Conservation (phyloP, 495 filamentous ascomycete species). For the Talaromyces adpressus region DNA sequence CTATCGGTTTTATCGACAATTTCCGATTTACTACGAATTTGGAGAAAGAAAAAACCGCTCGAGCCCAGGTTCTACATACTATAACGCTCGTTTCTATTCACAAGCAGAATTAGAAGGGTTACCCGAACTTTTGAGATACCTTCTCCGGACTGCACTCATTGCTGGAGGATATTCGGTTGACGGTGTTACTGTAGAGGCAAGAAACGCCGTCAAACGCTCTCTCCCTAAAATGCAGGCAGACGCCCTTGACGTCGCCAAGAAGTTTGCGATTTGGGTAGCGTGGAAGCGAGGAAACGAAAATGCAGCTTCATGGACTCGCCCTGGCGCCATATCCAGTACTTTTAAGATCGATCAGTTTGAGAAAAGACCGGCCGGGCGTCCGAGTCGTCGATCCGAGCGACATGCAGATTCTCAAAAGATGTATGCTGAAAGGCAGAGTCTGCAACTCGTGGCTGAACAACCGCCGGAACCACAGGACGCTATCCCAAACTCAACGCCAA, state of each 20-base stretch:
- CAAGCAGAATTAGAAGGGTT: constrained; percentile 64
- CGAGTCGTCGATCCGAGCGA: constrained; percentile 40
- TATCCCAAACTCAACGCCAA: background rate
- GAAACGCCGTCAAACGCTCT: constrained; percentile 54
- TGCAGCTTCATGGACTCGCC: constrained; percentile 58
- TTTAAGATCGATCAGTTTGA: constrained; percentile 34
- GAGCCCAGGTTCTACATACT: constrained; percentile 32
- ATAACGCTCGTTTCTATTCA: constrained; percentile 60
- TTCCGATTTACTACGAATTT: constrained; percentile 53
- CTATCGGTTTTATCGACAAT: constrained; percentile 44
- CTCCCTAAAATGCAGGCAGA: constrained; percentile 60
- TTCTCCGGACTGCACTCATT: constrained; percentile 63
- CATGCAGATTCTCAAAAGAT: constrained; percentile 36
- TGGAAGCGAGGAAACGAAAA: constrained; percentile 70
- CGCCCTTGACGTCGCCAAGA: constrained; percentile 52
- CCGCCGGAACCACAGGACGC: constrained; percentile 10
- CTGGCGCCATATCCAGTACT: constrained; percentile 39
- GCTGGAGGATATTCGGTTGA: constrained; percentile 55
- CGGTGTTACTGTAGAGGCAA: constrained; percentile 46
- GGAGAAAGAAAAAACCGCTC: constrained; percentile 46
- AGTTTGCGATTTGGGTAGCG: constrained; percentile 62
- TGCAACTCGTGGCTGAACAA: constrained; percentile 32
- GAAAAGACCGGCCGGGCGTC: constrained; percentile 36
- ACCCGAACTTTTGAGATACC: constrained; percentile 54
- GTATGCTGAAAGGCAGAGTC: constrained; percentile 38